Evolutionary conservation across 1,284 basidiomycete genomes (phyloP).

Genomic region (Sanguinoderma infundibulare): DNA sequence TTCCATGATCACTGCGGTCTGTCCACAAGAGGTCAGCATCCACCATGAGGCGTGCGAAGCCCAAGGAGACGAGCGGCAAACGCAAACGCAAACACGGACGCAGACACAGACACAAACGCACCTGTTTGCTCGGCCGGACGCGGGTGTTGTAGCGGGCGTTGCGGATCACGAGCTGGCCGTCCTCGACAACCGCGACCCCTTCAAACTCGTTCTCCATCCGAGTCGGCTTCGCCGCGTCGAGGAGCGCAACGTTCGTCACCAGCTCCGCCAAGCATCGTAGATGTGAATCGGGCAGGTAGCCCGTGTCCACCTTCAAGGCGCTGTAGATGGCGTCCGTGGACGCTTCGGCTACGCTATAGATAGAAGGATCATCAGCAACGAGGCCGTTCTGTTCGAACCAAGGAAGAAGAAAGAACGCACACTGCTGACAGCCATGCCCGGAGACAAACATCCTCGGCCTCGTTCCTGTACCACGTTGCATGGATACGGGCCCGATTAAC

Average conservation of each 20-base stretch:
- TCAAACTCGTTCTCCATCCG: slow-evolving; percentile 33
- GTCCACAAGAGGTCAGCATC: neutral
- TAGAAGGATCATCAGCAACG: neutral
- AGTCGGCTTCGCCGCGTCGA: slow-evolving; percentile 32
- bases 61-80: neutral
- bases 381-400: neutral
- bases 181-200: slow-evolving; percentile 12
- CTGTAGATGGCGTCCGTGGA: neutral
- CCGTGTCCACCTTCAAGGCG: slow-evolving; percentile 13
- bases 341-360: slow-evolving; percentile 5
- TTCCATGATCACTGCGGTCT: neutral
- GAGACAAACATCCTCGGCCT: slow-evolving; percentile 12
- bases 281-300: slow-evolving; percentile 13
- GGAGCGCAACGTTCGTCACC: slow-evolving; percentile 26
- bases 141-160: slow-evolving; percentile 32
- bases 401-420: neutral
- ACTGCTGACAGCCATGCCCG: slow-evolving; percentile 15
- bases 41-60: neutral
- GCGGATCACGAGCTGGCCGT: slow-evolving; percentile 25
- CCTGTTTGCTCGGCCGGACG: slow-evolving; percentile 26
- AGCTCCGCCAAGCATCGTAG: slow-evolving; percentile 25
- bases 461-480: slow-evolving; percentile 8
- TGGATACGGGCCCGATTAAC: slow-evolving; percentile 3
- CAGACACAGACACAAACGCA: neutral
- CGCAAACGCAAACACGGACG: neutral